Evolutionary conservation across 2,329 filamentous ascomycete genomes (phyloP).

Genomic region (Diplodia mutila): DNA sequence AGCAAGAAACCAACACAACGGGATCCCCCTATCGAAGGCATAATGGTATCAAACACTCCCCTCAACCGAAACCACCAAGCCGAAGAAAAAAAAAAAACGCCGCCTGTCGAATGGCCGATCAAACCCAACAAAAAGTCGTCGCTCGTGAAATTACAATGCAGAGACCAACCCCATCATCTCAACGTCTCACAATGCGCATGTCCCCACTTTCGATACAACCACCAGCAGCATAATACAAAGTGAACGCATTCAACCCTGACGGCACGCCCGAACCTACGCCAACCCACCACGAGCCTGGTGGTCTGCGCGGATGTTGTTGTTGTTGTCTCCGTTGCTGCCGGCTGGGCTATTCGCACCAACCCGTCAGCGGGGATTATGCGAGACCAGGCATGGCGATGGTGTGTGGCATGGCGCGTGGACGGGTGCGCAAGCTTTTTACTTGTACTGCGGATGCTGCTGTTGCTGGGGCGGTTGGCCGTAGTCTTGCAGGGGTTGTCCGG

Average conservation of each 20-base stretch:
- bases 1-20: background rate
- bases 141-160: background rate
- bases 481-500: constrained; percentile 25
- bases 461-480: constrained; percentile 23
- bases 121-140: background rate
- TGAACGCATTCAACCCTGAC: constrained; percentile 13
- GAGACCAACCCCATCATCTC: background rate
- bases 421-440: constrained; percentile 2
- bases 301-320: background rate
- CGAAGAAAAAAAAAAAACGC: background rate
- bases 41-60: constrained; percentile 19
- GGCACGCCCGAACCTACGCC: background rate
- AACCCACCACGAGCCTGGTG: background rate
- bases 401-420: background rate
- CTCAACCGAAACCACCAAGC: background rate
- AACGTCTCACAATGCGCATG: background rate
- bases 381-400: background rate
- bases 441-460: constrained; percentile 26
- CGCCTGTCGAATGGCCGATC: background rate
- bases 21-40: background rate
- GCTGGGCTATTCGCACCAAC: background rate
- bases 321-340: background rate
- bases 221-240: background rate
- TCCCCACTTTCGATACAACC: background rate
- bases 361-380: background rate